Evolutionary conservation across 805 yeast species (phyloP).

Genomic region (Cyberlindnera subsufficiens): DNA sequence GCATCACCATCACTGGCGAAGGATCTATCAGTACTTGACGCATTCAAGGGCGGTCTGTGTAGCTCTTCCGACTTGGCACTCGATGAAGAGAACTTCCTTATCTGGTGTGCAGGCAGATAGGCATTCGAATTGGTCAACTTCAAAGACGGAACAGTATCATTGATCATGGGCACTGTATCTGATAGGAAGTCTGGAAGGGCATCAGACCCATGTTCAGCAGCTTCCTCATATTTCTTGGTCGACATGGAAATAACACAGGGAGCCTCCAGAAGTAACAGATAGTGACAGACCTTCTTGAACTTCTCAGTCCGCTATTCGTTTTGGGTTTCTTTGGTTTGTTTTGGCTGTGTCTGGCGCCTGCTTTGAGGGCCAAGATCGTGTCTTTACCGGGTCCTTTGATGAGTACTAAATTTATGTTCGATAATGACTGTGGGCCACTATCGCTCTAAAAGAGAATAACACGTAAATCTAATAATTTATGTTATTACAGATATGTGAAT

Average conservation of each 20-base stretch:
- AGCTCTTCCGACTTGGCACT: conserved; percentile 10
- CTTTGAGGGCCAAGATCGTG: no score
- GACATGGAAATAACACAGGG: conserved; percentile 3
- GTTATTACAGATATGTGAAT: no score
- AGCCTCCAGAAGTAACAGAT: no score
- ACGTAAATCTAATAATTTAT: no score
- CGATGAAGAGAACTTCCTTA: conserved; percentile 13
- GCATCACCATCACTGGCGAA: conserved; percentile 10
- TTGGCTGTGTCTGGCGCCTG: no score
- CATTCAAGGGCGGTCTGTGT: background rate
- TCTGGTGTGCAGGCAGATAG: conserved; percentile 10
- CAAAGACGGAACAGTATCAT: conserved; percentile 1
- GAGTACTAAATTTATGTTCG: no score
- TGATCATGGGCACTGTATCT: conserved; percentile 13
- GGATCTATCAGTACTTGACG: conserved; percentile 2
- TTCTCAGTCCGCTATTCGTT: no score
- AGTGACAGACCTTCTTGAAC: no score
- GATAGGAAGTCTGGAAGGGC: conserved; percentile 17
- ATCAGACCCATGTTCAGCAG: conserved; percentile 10
- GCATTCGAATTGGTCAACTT: conserved; percentile 11
- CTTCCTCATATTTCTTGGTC: conserved; percentile 10
- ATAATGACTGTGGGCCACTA: no score
- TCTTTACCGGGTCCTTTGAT: no score
- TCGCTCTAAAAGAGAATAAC: no score
- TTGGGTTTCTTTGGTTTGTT: no score